These are phyloP conservation scores for Medicago ruthenica DNA, from an alignment of 306 rosid genomes.

Conservation along the genomic window DNA sequence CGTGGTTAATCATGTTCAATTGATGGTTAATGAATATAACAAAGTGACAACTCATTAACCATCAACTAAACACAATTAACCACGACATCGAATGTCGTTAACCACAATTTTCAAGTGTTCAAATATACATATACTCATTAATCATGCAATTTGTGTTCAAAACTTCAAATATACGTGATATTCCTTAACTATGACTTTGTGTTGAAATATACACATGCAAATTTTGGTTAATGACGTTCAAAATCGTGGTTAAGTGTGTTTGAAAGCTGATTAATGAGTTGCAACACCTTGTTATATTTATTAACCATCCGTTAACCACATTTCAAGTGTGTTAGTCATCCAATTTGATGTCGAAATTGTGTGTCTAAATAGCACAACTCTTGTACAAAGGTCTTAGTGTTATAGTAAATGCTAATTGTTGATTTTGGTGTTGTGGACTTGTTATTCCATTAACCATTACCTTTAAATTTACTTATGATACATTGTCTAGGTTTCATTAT, in stretches of 20 bases:
- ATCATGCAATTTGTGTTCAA: background rate
- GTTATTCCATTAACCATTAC: background rate
- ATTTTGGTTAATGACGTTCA: background rate
- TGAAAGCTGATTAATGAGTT: background rate
- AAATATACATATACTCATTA: background rate
- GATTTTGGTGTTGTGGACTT: background rate
- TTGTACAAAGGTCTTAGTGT: too few relatives aligned
- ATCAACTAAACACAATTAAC: background rate
- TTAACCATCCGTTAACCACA: background rate
- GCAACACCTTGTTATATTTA: background rate
- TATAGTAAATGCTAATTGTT: background rate
- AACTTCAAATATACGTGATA: background rate
- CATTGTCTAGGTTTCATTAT: slow-evolving; percentile 34
- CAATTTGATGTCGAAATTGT: background rate
- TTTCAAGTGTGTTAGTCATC: background rate
- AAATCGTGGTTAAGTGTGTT: background rate
- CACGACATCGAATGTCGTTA: background rate
- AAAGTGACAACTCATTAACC: background rate
- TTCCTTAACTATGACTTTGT: background rate
- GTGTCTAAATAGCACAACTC: background rate
- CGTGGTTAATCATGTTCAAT: background rate
- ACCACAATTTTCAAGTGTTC: background rate
- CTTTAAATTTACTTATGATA: background rate
- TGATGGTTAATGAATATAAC: background rate
- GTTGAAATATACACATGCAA: background rate